Base-by-base conservation (phyloP, 495 filamentous ascomycete genomes). In the Viridothelium virens region DNA sequence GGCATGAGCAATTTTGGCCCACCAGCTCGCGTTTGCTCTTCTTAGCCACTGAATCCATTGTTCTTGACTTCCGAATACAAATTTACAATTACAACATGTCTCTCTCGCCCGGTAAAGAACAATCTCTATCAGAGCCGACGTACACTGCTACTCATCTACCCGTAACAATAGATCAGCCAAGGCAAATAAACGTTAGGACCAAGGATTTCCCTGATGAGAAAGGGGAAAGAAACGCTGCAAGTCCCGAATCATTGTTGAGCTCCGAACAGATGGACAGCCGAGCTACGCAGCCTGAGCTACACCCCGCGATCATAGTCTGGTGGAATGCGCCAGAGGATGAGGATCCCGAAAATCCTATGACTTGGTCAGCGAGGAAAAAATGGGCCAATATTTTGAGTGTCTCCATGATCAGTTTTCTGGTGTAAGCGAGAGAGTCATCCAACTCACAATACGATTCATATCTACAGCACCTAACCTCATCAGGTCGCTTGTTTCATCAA, bases 271-370 rank as follows among this genome's bases (percentile, higher is more conserved):
- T 12, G 5, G 2, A 53, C 5, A 18, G 10, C 48, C 12, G n/a
- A 5, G n/a, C 48, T 53, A 18, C n/a, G 10, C 10, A 53, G 5
- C 16, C 9, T 14, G 48, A 53, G 10, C 10, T 5, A 11, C 14
- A 18, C 48, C 25, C 48, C 25, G 48, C 14, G 16, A 5, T 53
- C 48, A 66, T 75, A 16, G 70, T 75, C 9, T 69, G 67, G 10
- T 74, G 68, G 69, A 68, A 72, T 66, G 11, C 63, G 46, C 25
- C 61, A 63, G 68, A 65, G 1, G 72, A 76, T 37, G 63, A 74
- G 34, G 74, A 74, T 59, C 69, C 71, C 1, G 69, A 66, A 50
- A 73, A 75, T 41, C 74, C 74, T 46, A 67, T 69, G 68, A 75
- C 74, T 56, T 75, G 74, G 74, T 14, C 63, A 2, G 37, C 38